Evolutionary conservation across 2,329 filamentous ascomycete genomes (phyloP).

Genomic region (Fusarium proliferatum): DNA sequence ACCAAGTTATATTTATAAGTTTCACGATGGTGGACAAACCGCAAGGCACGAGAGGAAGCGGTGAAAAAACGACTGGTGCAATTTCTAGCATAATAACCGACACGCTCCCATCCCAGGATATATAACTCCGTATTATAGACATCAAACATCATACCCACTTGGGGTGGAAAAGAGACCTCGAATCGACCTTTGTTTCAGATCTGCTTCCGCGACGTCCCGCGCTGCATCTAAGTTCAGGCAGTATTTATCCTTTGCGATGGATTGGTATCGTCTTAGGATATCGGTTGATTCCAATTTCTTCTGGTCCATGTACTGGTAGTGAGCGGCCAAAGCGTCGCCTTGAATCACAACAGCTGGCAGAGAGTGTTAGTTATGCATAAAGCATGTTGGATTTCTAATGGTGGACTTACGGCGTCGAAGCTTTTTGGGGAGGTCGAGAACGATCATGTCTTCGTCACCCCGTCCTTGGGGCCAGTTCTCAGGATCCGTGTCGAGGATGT

Average conservation of each 20-base stretch:
- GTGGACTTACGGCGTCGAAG: conserved; percentile 27
- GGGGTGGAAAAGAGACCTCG: not conserved
- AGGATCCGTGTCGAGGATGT: conserved; percentile 22
- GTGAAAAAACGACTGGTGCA: not conserved
- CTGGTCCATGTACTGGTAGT: conserved; percentile 35
- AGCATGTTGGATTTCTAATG: rapidly evolving
- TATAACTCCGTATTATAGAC: conserved; percentile 1
- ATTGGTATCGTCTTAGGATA: conserved; percentile 23
- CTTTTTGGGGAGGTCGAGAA: conserved; percentile 23
- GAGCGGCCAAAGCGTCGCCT: conserved; percentile 26
- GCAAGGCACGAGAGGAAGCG: not conserved
- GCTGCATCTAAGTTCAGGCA: not conserved
- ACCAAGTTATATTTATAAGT: not conserved
- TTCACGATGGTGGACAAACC: not conserved
- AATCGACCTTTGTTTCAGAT: conserved; percentile 4
- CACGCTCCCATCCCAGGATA: not conserved
- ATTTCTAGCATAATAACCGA: not conserved
- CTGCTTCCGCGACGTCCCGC: not conserved
- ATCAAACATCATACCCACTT: not conserved
- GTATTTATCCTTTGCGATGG: conserved; percentile 25
- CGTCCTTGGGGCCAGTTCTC: conserved; percentile 1
- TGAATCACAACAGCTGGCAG: conserved; percentile 25
- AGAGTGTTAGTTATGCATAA: not conserved
- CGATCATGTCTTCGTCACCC: conserved; percentile 24
- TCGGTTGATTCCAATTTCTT: conserved; percentile 6